Evolutionary conservation across 2,329 filamentous ascomycete species (phyloP).

Genomic region (Diaporthe sp.): DNA sequence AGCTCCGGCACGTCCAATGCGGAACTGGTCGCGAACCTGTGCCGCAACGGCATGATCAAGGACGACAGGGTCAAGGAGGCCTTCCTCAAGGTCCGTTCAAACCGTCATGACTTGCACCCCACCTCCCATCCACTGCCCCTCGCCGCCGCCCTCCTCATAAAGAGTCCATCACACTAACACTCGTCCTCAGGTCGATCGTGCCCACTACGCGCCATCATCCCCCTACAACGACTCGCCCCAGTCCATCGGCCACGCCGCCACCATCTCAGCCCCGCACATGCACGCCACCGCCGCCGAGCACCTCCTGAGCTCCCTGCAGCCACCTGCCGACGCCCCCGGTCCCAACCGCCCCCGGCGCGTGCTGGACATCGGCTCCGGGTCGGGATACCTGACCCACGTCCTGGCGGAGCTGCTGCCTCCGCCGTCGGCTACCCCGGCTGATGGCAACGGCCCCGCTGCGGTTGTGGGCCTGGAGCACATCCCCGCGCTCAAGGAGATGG

Average conservation of each 20-base stretch:
- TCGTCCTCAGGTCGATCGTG: constrained; percentile 84
- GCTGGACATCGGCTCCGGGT: constrained; percentile 81
- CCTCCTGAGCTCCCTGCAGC: constrained; percentile 59
- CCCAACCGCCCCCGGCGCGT: constrained; percentile 60
- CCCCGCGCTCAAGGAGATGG: constrained; percentile 70
- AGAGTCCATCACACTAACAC: background rate
- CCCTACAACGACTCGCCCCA: constrained; percentile 77
- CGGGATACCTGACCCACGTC: constrained; percentile 89
- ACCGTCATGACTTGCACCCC: background rate
- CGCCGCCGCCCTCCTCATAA: background rate
- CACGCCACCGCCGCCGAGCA: constrained; percentile 67
- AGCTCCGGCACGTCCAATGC: constrained; percentile 82
- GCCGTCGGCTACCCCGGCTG: constrained; percentile 44
- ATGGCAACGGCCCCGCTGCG: constrained; percentile 58
- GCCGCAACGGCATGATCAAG: constrained; percentile 78
- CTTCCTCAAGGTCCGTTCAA: constrained; percentile 74
- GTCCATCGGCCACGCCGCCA: constrained; percentile 66
- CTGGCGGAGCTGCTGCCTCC: constrained; percentile 74
- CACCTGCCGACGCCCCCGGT: constrained; percentile 43
- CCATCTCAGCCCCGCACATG: constrained; percentile 73
- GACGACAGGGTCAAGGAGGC: constrained; percentile 79
- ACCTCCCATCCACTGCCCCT: background rate
- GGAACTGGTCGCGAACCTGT: constrained; percentile 84
- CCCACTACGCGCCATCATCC: constrained; percentile 78
- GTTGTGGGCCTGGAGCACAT: constrained; percentile 86